Conservation (phyloP, 208 protist species). For the Borovskyia barvae region DNA sequence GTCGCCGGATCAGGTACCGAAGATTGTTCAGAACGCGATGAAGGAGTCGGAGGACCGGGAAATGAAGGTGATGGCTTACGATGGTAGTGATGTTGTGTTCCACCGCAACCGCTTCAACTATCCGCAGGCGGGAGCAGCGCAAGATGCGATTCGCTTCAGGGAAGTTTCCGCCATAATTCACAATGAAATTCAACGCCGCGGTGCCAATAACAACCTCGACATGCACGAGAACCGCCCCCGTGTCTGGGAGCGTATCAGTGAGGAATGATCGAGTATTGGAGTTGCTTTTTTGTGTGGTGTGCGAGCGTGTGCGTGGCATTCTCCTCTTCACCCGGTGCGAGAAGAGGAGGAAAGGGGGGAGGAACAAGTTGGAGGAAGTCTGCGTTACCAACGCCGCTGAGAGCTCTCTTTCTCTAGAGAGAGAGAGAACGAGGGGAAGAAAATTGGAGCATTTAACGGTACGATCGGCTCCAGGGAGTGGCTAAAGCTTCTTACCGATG, state of each 20-base stretch:
- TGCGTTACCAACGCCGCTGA: too few species aligned
- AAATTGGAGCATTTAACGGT: too few species aligned
- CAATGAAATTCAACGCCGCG: constrained; percentile 16
- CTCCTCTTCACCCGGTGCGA: too few species aligned
- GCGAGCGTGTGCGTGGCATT: too few species aligned
- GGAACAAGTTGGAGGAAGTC: too few species aligned
- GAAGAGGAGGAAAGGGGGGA: too few species aligned
- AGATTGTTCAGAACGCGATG: constrained; percentile 61
- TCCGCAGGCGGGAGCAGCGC: constrained; percentile 57
- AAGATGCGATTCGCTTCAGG: constrained; percentile 59
- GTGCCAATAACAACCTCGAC: background rate
- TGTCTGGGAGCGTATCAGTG: too few species aligned
- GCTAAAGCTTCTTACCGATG: too few species aligned
- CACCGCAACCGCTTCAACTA: constrained; percentile 67
- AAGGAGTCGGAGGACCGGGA: constrained; percentile 52
- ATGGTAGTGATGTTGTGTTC: constrained; percentile 55
- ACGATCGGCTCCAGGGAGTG: too few species aligned
- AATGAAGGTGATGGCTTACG: constrained; percentile 41
- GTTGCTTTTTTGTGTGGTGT: background rate
- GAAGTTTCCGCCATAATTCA: constrained; percentile 52
- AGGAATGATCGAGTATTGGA: background rate
- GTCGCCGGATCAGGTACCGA: constrained; percentile 36
- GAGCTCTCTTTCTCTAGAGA: too few species aligned
- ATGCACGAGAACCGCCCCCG: constrained; percentile 9
- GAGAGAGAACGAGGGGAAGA: too few species aligned